phyloP scores from a whole-genome alignment of 352 stramenopile species.

The Globisporangium ultimum region DNA sequence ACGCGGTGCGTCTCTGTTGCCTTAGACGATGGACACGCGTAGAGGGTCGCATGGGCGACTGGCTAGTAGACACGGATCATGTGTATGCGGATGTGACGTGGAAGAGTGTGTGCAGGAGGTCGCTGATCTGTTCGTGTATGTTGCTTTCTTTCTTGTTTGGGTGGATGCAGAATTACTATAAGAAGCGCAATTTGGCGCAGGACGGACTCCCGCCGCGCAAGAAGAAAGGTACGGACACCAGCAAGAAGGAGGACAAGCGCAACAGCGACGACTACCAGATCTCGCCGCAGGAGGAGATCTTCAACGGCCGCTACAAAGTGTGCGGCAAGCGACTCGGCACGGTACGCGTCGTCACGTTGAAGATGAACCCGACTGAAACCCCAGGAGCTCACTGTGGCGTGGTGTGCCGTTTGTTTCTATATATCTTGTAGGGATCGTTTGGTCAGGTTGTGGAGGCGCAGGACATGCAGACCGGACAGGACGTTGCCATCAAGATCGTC shows the following conservation, averaged over 20 bases:
- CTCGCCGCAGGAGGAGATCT: conserved; percentile 56
- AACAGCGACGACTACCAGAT: conserved; percentile 57
- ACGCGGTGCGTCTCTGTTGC: conserved; percentile 57
- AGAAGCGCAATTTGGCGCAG: conserved; percentile 57
- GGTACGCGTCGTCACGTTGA: conserved; percentile 21
- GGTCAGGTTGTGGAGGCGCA: conserved; percentile 79
- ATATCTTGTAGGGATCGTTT: conserved; percentile 61
- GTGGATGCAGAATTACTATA: conserved; percentile 73
- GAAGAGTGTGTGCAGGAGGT: background rate
- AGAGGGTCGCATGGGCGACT: too few relatives aligned
- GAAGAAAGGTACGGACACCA: conserved; percentile 48
- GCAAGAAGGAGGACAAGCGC: conserved; percentile 20
- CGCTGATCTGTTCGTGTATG: conserved; percentile 6
- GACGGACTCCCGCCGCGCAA: conserved; percentile 43
- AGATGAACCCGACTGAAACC: too few relatives aligned
- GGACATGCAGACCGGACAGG: conserved; percentile 64
- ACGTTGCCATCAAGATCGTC: conserved; percentile 99
- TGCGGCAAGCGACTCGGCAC: conserved; percentile 63
- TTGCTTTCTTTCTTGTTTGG: conserved; percentile 4
- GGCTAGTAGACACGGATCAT: too few relatives aligned
- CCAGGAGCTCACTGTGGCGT: conserved; percentile 15
- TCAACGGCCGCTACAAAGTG: conserved; percentile 79
- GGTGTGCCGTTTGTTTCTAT: background rate
- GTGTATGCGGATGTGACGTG: too few relatives aligned
- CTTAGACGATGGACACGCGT: background rate